Percentiles rank a stretch among this genome's conserved stretches.
Conservation (phyloP, 768 basidiomycete genomes). For the Xanthoconium purpureum region DNA sequence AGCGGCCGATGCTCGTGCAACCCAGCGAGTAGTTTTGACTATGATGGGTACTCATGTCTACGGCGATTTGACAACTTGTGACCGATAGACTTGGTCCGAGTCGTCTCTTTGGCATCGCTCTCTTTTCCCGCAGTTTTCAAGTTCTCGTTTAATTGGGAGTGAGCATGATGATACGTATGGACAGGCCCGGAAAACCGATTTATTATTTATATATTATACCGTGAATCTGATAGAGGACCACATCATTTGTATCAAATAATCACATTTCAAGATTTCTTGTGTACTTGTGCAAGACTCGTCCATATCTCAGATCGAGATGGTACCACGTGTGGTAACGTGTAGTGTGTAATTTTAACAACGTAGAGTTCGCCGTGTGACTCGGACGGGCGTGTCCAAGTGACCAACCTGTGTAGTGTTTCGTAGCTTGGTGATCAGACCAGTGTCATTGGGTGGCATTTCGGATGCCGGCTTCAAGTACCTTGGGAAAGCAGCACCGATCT, state of each 20-base stretch:
- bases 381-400: not conserved
- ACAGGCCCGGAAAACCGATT: not conserved
- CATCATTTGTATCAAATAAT: constrained; percentile 4
- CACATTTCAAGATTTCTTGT: not conserved
- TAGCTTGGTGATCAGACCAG: too few relatives aligned
- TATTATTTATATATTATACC: not conserved
- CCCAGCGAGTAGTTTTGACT: constrained; percentile 23
- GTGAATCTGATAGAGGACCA: not conserved
- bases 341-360: too few relatives aligned
- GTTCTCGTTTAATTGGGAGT: not conserved
- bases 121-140: not conserved
- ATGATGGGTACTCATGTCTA: constrained; percentile 29
- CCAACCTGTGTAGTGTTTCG: too few relatives aligned
- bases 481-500: too few relatives aligned
- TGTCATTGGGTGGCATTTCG: too few relatives aligned
- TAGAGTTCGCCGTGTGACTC: not conserved
- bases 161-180: not conserved
- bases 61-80: constrained; percentile 15
- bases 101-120: not conserved
- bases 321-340: not conserved
- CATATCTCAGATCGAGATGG: too few relatives aligned
- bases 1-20: constrained; percentile 26
- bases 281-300: too few relatives aligned
- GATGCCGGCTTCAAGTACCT: too few relatives aligned
- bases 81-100: not conserved